A percentile compares a stretch with the other conserved stretches of the same genome.
Conservation (phyloP, 495 filamentous ascomycete genomes). For the Trichocladium uniseriatum region DNA sequence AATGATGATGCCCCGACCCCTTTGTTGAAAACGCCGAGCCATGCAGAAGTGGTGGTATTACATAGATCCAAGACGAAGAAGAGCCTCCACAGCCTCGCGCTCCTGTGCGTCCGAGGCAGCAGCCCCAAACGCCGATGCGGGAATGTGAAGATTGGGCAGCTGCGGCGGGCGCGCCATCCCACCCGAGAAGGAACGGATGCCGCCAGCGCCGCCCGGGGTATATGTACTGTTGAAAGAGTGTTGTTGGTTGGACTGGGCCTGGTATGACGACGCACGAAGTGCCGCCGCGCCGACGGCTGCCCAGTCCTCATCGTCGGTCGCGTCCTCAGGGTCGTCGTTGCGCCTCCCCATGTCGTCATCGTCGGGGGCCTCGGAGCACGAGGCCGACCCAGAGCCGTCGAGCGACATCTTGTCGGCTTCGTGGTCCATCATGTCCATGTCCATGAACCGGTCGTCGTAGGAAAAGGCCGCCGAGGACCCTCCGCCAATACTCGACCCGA, state of each 20-base stretch:
- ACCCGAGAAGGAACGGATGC: constrained; percentile 38
- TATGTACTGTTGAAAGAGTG: constrained; percentile 37
- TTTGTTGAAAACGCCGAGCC: constrained; percentile 37
- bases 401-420: constrained; percentile 97
- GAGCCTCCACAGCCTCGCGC: constrained; percentile 74
- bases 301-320: constrained; percentile 98
- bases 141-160: constrained; percentile 39
- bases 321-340: constrained; percentile 60
- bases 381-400: constrained; percentile 60
- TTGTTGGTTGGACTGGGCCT: constrained; percentile 21
- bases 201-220: constrained; percentile 34
- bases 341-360: constrained; percentile 55
- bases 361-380: constrained; percentile 67
- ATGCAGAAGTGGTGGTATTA: constrained; percentile 47
- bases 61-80: constrained; percentile 79
- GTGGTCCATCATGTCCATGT: constrained; percentile 70
- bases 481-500: constrained; percentile 49
- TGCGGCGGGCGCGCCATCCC: constrained; percentile 41
- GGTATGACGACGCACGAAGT: constrained; percentile 62
- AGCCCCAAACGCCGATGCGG: constrained; percentile 37
- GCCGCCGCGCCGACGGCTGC: constrained; percentile 79
- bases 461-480: constrained; percentile 51
- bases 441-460: constrained; percentile 47
- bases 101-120: constrained; percentile 54
- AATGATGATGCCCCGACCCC: constrained; percentile 12